Base-by-base conservation (phyloP, 306 rosid species). In the Lathyrus sativus region DNA sequence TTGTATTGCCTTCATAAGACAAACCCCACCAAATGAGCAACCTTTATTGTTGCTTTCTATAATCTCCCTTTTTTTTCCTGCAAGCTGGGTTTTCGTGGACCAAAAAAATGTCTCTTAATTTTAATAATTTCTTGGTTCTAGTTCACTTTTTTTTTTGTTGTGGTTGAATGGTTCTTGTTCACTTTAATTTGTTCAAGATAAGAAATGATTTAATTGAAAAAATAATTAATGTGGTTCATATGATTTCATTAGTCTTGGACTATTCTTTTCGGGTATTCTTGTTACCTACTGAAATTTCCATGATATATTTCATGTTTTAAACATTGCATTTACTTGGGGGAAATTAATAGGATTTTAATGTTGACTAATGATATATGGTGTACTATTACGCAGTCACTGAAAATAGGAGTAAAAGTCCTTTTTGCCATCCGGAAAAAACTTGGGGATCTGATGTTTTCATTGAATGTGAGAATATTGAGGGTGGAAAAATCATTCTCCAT, bases 181-280 rank as follows among this genome's bases (percentile, higher is more conserved):
- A 43, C 14, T 75, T n/a, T n/a, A n/a, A 59, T 62, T 69, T 62
- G 66, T 63, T 77, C 51, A 69, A 75, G 91, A 87, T 87, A 88
- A 80, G 84, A 75, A 68, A 50, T 35, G 28, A 54, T 58, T 80
- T 77, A 18, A 33, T 71, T 22, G 42, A 67, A 70, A 65, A 62
- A 54, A 72, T 37, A 62, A 49, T 62, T 24, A 59, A 53, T 64
- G 86, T 76, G 87, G 81, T 72, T 76, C 28, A 19, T 44, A 72
- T 61, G 73, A 62, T 76, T 80, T 65, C 72, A 15, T 54, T 74
- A 66, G 45, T 71, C 67, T 72, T 69, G 80, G 79, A 74, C 74
- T 31, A 46, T 69, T 63, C 60, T 79, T 37, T 76, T 77, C 49
- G 11, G 56, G 26, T 44, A 59, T 62, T 44, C 24, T 74, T 50